These are phyloP conservation scores for Xylaria polymorpha DNA, from an alignment of 2,329 filamentous ascomycete species.

Conservation along the genomic window DNA sequence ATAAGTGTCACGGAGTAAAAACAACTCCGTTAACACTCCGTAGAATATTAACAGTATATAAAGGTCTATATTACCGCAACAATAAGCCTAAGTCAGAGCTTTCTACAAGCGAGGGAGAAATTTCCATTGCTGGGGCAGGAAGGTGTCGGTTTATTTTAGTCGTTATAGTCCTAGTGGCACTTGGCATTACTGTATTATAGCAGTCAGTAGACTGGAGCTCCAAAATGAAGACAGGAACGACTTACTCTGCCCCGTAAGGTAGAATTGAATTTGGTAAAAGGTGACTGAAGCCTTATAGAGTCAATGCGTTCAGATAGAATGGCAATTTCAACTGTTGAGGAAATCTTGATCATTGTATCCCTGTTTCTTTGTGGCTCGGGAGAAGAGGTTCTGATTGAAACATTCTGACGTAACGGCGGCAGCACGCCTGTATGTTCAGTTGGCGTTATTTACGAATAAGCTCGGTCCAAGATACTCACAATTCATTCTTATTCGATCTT, in stretches of 20 bases:
- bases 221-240: not conserved
- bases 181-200: not conserved
- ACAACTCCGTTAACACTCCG: too few relatives aligned
- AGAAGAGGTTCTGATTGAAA: conserved; percentile 6
- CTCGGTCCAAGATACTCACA: not conserved
- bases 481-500: not conserved
- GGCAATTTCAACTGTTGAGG: not conserved
- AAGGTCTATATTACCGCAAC: too few relatives aligned
- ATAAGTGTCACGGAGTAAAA: too few relatives aligned
- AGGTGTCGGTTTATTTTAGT: not conserved
- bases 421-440: not conserved
- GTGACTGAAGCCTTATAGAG: not conserved
- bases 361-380: not conserved
- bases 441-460: not conserved
- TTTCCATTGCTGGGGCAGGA: not conserved
- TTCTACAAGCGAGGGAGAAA: not conserved
- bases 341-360: not conserved
- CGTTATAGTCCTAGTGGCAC: not conserved
- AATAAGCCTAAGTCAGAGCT: not conserved
- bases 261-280: not conserved
- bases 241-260: not conserved
- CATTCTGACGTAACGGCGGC: not conserved
- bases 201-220: not conserved
- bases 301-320: not conserved
- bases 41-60: too few relatives aligned